Percentiles rank a stretch among this genome's conserved stretches.
Conservation (phyloP, 805 yeast species). For the Kazachstania psychrophila region DNA sequence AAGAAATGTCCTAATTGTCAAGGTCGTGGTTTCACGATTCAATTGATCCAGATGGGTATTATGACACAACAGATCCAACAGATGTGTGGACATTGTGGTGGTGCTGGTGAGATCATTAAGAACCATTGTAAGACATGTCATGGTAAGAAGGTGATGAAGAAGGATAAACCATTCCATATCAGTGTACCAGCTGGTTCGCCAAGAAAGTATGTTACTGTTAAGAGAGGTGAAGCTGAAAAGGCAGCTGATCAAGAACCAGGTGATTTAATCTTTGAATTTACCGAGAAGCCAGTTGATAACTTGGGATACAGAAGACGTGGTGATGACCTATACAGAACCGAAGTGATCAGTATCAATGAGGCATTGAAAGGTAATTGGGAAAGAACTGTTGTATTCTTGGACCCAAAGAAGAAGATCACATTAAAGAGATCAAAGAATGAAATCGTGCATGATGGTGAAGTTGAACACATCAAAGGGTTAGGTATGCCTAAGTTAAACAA, state of each 20-base stretch:
- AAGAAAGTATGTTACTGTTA: constrained; percentile 46
- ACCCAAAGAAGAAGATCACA: constrained; percentile 40
- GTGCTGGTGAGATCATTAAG: constrained; percentile 60
- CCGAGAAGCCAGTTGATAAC: constrained; percentile 44
- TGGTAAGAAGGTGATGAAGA: constrained; percentile 58
- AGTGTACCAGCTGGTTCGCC: constrained; percentile 63
- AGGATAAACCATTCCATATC: constrained; percentile 47
- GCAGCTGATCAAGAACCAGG: constrained; percentile 80
- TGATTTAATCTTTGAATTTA: constrained; percentile 53
- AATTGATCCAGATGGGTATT: constrained; percentile 72
- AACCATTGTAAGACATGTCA: constrained; percentile 59
- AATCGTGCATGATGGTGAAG: constrained; percentile 53
- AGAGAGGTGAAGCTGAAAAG: constrained; percentile 74
- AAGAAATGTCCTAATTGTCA: constrained; percentile 59
- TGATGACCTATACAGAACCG: constrained; percentile 67
- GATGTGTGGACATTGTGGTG: constrained; percentile 71
- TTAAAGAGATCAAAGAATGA: constrained; percentile 45
- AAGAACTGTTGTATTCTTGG: constrained; percentile 58
- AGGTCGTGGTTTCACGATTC: constrained; percentile 63
- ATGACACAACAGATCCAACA: constrained; percentile 81
- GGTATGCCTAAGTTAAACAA: constrained; percentile 64
- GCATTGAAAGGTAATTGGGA: constrained; percentile 76
- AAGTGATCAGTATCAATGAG: constrained; percentile 61
- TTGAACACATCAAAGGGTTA: constrained; percentile 59
- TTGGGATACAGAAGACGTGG: constrained; percentile 84